Base-by-base conservation (phyloP, 1,284 basidiomycete genomes). In the Kwoniella shivajii region DNA sequence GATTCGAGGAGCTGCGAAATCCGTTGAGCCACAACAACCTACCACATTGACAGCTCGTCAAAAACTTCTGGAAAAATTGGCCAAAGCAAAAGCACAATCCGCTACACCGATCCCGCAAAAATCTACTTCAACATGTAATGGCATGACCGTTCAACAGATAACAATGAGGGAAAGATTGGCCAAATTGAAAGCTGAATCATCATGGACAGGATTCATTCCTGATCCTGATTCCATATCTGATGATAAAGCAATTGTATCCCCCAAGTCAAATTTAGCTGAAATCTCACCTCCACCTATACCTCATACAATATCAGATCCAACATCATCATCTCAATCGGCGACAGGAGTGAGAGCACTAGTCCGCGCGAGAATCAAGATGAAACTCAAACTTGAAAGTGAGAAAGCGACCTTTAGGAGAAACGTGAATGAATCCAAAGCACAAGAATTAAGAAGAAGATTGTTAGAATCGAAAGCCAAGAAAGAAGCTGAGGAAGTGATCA, bases 351-450 rank as follows among this genome's bases (percentile, higher is more conserved):
- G 51, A 39, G 61, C 57, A 16, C 61, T 59, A 3, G 57, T 65
- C 10, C 63, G 61, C 26, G 67, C 67, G 4, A 48, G 68, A 24
- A 48, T 68, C 5, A 49, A 50, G 24, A 57, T 67, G 11, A 56
- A 61, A 7, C 56, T 67, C 22, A 68, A 70, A 48, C 57, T 69
- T n/a, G 63, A 64, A 33, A 50, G 45, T 10, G 68, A 72, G 44
- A 61, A 63, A 22, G 57, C 56, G 3, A 30, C 51, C 9, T 58
- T 56, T 31, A 14, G 36, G 14, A 43, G 54, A 30, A 67, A 64
- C 27, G 33, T 50, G 4, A 60, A 62, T 49, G 64, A 67, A 41
- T 58, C 61, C 1, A 61, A 62, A 43, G 68, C 68, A 1, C 59
- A 66, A 37, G 62, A 50, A 34, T 57, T 70, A 11, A 52, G 68